Evolutionary conservation across 1,284 basidiomycete genomes (phyloP), one percentile per base, ranked within the genome.

Genomic region (Cutaneotrichosporon cutaneum): DNA sequence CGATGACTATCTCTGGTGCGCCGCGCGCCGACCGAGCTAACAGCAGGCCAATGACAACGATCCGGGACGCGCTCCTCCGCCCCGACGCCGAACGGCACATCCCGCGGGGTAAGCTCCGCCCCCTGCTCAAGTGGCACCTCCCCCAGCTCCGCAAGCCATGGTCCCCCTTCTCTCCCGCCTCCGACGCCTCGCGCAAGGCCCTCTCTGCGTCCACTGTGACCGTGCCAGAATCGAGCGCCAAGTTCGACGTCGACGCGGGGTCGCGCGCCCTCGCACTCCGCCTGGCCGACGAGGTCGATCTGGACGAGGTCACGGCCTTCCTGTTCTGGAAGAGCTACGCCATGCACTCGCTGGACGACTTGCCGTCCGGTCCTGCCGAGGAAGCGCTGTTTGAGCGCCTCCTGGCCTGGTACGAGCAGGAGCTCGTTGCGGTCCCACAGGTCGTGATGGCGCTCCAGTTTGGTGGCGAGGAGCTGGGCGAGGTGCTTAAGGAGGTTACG

Each of bases 11-110:
- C 53, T 60, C 54, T 56, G 52, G 52, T 54, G 35, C 10, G 52
- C 35, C 42, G 18, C 35, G 13, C 18, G 18, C 4, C 10, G 9
- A 2, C 14, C 21, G 32, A 18, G 54, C 57, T 63, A 3, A 66
- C 56, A 35, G 1, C 54, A 77, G 75, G 56, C 75, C 75, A 3
- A 60, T 77, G 26, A 71, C 71, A 2, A 71, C 68, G 9, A 65
- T 77, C 22, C 68, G 74, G 36, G 71, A 77, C 63, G 68, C 71
- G 8, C 67, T 77, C 11, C 68, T 69, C 14, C 64, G 68, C 13
- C 69, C 75, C 14, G 61, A 68, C 32, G 48, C 60, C 18, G 61
- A 65, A 50, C 32, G 58, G 48, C 45, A 39, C 24, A 66, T 66
- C 36, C 61, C 71, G 9, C 60, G 67, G 21, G 45, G 67, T 22